Conservation (phyloP, 2,329 filamentous ascomycete genomes). For the Penicillium expansum region DNA sequence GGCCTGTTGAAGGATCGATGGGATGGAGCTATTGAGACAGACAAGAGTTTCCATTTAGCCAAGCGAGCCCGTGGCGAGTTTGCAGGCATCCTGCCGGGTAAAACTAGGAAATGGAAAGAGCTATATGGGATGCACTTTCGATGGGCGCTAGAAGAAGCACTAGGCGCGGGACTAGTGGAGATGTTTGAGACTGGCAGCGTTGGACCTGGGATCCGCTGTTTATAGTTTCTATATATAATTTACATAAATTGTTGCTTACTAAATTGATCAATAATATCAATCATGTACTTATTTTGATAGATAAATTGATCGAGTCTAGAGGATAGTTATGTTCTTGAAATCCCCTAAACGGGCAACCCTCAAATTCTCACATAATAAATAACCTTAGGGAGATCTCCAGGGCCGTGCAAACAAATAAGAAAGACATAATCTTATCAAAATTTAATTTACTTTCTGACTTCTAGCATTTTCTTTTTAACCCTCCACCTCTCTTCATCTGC, state of each 20-base stretch:
- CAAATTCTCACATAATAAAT: neutral
- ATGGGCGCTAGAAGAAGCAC: slow-evolving; percentile 60
- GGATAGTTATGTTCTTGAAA: neutral
- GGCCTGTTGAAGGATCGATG: slow-evolving; percentile 58
- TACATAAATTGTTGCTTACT: neutral
- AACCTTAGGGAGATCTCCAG: neutral
- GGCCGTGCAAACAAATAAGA: neutral
- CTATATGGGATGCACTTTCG: slow-evolving; percentile 60
- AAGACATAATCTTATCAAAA: neutral
- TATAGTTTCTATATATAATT: slow-evolving; percentile 23
- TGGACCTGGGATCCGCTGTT: slow-evolving; percentile 51
- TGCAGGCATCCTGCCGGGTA: slow-evolving; percentile 53
- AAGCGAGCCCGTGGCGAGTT: slow-evolving; percentile 58
- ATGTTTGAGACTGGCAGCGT: slow-evolving; percentile 63
- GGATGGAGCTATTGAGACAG: slow-evolving; percentile 58
- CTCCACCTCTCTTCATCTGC: neutral
- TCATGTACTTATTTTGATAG: neutral
- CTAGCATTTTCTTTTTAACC: neutral
- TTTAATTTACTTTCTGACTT: neutral
- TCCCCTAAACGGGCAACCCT: neutral
- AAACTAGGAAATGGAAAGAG: slow-evolving; percentile 62
- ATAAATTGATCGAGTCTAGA: neutral
- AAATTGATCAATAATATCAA: neutral
- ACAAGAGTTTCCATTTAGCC: slow-evolving; percentile 45
- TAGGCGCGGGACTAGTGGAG: slow-evolving; percentile 61